phyloP scores from a whole-genome alignment of 306 rosid genomes.

The Prosopis cineraria region DNA sequence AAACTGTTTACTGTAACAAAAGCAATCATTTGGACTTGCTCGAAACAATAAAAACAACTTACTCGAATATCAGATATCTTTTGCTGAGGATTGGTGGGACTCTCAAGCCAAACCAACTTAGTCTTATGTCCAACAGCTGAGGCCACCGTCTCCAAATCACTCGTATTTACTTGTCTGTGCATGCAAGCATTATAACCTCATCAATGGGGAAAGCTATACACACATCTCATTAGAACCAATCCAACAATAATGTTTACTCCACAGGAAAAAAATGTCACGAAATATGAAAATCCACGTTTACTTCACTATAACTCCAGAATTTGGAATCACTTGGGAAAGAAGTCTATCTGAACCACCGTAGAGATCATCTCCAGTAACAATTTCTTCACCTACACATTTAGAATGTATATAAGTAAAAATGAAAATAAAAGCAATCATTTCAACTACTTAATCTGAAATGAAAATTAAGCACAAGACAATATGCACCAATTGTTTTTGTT shows the following conservation, averaged over 20 bases:
- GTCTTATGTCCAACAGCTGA: constrained; percentile 75
- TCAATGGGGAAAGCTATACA: background rate
- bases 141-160: constrained; percentile 71
- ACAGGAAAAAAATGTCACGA: constrained; percentile 10
- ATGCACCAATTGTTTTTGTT: too few relatives aligned
- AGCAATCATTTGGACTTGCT: too few relatives aligned
- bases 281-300: constrained; percentile 47
- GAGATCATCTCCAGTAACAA: constrained; percentile 82
- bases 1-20: too few relatives aligned
- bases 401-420: constrained; percentile 25
- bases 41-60: too few relatives aligned
- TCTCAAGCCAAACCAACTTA: constrained; percentile 96
- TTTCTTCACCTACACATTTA: constrained; percentile 79
- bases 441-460: constrained; percentile 13
- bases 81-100: constrained; percentile 87
- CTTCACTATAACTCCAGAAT: constrained; percentile 80
- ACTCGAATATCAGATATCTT: constrained; percentile 82
- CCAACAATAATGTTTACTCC: background rate
- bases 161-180: constrained; percentile 75
- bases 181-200: constrained; percentile 35
- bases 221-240: constrained; percentile 7
- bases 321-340: constrained; percentile 79
- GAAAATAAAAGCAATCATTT: constrained; percentile 13
- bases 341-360: constrained; percentile 88
- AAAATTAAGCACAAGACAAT: too few relatives aligned